A percentile compares a stretch with the other conserved stretches of the same genome.
phyloP scores from a whole-genome alignment of 2,329 filamentous ascomycete species.

The Aspergillus sp. region DNA sequence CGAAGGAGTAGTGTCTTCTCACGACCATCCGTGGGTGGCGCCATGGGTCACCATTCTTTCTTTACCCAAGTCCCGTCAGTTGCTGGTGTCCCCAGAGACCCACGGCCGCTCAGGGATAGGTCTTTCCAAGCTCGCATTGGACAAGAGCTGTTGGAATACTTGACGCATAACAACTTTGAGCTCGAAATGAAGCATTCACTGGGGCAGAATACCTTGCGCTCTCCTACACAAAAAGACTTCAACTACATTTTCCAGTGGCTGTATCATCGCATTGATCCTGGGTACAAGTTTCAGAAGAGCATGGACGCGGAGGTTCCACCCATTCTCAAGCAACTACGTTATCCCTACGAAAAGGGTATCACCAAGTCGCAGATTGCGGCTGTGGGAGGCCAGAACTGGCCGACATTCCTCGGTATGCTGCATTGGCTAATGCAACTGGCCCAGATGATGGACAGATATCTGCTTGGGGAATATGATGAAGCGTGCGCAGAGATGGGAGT shows the following conservation, averaged over 20 bases:
- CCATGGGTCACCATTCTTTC: conserved; percentile 84
- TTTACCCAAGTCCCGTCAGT: conserved; percentile 83
- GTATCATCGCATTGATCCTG: conserved; percentile 92
- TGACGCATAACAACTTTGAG: conserved; percentile 93
- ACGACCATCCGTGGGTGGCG: conserved; percentile 67
- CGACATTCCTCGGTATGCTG: conserved; percentile 85
- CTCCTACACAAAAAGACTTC: conserved; percentile 97
- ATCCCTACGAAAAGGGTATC: conserved; percentile 92
- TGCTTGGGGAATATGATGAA: conserved; percentile 78
- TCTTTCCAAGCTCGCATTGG: conserved; percentile 79
- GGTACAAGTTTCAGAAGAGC: conserved; percentile 87
- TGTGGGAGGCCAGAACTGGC: conserved; percentile 96
- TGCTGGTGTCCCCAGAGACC: conserved; percentile 81
- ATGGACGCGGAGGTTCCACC: conserved; percentile 95
- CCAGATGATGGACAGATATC: conserved; percentile 87
- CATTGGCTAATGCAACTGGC: conserved; percentile 99
- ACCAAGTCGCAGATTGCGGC: conserved; percentile 95
- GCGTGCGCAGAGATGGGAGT: conserved; percentile 85
- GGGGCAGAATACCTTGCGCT: conserved; percentile 87
- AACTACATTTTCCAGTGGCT: conserved; percentile 98
- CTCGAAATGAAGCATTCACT: conserved; percentile 95
- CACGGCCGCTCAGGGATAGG: conserved; percentile 79
- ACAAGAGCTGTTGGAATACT: conserved; percentile 86
- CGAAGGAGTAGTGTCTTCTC: conserved; percentile 81
- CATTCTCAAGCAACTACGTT: conserved; percentile 87